Base-by-base conservation (phyloP, 2,329 filamentous ascomycete genomes). In the Lecanicillium sp. region DNA sequence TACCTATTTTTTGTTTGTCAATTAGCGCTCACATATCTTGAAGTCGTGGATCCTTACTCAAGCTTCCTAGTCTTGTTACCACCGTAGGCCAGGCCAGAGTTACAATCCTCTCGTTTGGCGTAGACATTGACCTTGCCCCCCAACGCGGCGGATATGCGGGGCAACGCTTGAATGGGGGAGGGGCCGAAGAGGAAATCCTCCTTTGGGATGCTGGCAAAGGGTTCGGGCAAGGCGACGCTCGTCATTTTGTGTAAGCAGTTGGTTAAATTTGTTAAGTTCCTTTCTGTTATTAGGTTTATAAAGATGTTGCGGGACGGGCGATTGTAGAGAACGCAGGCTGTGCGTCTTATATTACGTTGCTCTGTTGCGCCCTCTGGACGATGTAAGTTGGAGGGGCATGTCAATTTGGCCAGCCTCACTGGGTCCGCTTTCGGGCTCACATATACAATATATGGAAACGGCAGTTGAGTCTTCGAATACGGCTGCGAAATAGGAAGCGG, bases 101-200 rank as follows among this genome's bases (percentile, higher is more conserved):
- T 83, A 52, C 78, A 77, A 60, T 86, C 82, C 47, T 86, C 81
- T 36, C 81, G 72, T 60, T 86, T 86, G 38, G 81, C 81, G 53
- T 77, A 86, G 46, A 86, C 71, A 15, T 69, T 65, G 29, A 82
- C 74, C 48, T 70, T 71, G 20, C 71, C 70, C 35, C 74, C 71
- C 5, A 84, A 69, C 17, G 74, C 75, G 38, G 68, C 56, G 22
- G 77, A 78, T 52, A 84, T 82, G 45, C 79, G 71, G 39, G 78
- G 75, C 27, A 87, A 72, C 37, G 68, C 58, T 53, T 86, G 79
- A 51, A 86, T 81, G 20, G 80, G 81, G 1, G 81, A 84, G 13
- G 79, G 75, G 1, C 77, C 78, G 39, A 84, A 81, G 44, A 82
- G 74, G 49, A 85, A 72, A 9, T 65, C 57, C 48, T 75, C 62